Base-by-base conservation (phyloP, 495 filamentous ascomycete species). In the Neurospora discreta region DNA sequence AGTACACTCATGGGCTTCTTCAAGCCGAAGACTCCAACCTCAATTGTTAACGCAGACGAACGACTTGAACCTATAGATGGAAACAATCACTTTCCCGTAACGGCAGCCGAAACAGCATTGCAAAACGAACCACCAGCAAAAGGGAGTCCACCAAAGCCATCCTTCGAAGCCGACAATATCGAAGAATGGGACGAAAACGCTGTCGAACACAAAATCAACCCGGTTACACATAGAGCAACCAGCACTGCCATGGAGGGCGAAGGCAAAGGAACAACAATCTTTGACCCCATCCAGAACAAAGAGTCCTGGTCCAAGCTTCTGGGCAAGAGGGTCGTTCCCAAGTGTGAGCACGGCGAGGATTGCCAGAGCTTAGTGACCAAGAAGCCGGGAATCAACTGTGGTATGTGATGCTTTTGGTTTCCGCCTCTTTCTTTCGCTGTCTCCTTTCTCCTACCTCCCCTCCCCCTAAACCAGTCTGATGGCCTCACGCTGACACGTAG, bases 301-400 rank as follows among this genome's bases (percentile, higher is more conserved):
- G 90, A 94, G 75, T 91, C 92, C 33, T 98, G 95, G 95, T 86
- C 86, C 2, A 93, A 91, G 78, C 84, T 99, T 2, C 91, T 99
- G 69, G 88, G 90, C 16, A 94, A 93, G 77, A 88, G 90, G 69
- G 80, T 84, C 1, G 82, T 88, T 3, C 95, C 95, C 3, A 85
- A 84, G 69, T 99, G 95, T 79, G 93, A 97, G 39, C 95, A 99
- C 77, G 84, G 87, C 69, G 95, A 99, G 71, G 91, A 92, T 18
- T 98, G 95, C 78, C 89, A 92, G 69, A 91, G 84, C 69, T 74
- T 93, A 40, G 85, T 89, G 9, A 96, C 93, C 8, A 97, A 93
- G 82, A 99, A 98, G 76, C 85, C 90, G 0, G 95, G 95, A 3
- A 80, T 90, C 69, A 98, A 99, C 75, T 87, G 88, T 73, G 86